A percentile compares a stretch with the other conserved stretches of the same genome.
phyloP scores from a whole-genome alignment of 2,329 filamentous ascomycete species.

The Cladophialophora carrionii region DNA sequence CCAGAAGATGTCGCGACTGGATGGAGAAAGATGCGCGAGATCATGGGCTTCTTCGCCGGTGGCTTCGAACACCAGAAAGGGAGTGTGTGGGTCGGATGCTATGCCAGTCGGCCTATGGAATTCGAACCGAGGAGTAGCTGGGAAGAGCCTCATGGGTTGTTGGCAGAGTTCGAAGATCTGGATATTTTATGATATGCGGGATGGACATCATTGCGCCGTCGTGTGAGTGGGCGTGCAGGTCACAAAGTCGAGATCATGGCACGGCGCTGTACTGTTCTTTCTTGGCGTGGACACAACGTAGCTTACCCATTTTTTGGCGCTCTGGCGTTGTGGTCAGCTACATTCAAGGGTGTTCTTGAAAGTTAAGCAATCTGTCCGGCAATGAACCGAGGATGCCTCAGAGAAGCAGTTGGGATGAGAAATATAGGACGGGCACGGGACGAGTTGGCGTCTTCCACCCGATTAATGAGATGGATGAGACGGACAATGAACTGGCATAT shows the following conservation, averaged over 20 bases:
- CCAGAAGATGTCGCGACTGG: constrained; percentile 49
- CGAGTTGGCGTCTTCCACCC: not conserved
- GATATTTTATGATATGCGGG: constrained; percentile 50
- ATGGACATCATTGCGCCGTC: not conserved
- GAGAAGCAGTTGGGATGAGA: not conserved
- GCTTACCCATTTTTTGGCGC: not conserved
- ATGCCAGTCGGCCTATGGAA: constrained; percentile 58
- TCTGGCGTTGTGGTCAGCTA: not conserved
- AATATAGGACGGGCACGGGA: not conserved
- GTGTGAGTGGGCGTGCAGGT: not conserved
- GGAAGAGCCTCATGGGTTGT: constrained; percentile 45
- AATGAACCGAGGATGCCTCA: not conserved
- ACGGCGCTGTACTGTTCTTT: not conserved
- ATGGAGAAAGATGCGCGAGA: constrained; percentile 63
- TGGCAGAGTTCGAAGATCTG: constrained; percentile 57
- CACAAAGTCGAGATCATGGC: not conserved
- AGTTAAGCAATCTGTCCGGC: not conserved
- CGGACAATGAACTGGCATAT: not conserved
- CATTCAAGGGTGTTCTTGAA: not conserved
- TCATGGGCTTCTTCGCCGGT: constrained; percentile 66
- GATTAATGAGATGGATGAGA: not conserved
- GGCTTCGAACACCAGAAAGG: constrained; percentile 60
- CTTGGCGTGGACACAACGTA: not conserved
- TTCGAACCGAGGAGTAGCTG: constrained; percentile 39
- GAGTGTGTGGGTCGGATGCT: constrained; percentile 59